Conservation (phyloP, 179 eudicot species). For the Silene coronaria region DNA sequence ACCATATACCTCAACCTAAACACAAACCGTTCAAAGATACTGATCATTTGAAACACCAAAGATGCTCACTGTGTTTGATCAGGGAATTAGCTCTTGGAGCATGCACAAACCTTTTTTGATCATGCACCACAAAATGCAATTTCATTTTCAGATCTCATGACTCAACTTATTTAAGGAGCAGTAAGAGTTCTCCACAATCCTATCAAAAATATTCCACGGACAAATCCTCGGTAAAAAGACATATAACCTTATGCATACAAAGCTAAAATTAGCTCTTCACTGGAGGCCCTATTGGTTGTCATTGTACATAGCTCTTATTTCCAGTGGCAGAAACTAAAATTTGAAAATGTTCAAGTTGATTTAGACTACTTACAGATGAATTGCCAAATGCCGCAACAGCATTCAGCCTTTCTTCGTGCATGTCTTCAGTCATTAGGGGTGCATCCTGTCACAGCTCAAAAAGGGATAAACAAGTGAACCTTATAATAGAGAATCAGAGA, state of each 20-base stretch:
- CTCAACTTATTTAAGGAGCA: neutral
- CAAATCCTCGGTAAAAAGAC: neutral
- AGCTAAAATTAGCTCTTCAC: conserved; percentile 10
- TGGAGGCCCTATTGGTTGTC: neutral
- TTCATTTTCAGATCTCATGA: neutral
- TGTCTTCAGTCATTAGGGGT: conserved; percentile 97
- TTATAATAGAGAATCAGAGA: neutral
- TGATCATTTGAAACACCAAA: neutral
- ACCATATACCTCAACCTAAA: neutral
- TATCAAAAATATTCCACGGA: neutral
- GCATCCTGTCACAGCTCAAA: conserved; percentile 49
- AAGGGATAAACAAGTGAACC: neutral
- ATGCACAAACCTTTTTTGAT: neutral
- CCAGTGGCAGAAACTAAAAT: neutral
- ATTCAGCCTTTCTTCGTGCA: conserved; percentile 88
- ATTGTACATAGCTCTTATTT: conserved; percentile 5
- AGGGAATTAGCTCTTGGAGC: neutral
- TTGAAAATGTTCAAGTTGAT: conserved; percentile 1
- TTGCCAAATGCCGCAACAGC: conserved; percentile 74
- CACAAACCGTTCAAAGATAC: neutral
- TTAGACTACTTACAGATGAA: conserved; percentile 55
- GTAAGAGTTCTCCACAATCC: neutral
- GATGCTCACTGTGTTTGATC: neutral
- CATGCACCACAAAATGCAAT: conserved; percentile 1
- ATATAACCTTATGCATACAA: conserved; percentile 6